These are phyloP conservation scores for Diplogelasinospora grovesii DNA, from an alignment of 495 filamentous ascomycete species.

Conservation along the genomic window DNA sequence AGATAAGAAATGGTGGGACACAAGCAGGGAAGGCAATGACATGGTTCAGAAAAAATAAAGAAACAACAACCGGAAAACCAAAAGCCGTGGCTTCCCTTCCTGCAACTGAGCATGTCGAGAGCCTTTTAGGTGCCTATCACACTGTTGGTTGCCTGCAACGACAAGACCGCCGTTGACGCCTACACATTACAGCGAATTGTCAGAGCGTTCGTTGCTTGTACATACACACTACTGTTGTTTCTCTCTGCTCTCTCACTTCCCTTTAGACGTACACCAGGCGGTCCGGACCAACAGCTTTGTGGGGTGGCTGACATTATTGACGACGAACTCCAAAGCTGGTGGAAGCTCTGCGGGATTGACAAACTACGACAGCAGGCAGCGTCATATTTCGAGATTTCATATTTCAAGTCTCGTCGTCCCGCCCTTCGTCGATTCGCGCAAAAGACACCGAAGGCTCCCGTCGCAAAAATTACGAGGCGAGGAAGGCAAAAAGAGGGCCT, in stretches of 20 bases:
- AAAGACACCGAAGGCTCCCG: constrained; percentile 4
- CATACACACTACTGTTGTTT: too few species aligned
- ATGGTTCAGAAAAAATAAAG: constrained; percentile 3
- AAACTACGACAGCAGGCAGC: too few species aligned
- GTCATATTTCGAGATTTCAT: too few species aligned
- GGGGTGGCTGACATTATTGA: constrained; percentile 4
- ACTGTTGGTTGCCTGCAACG: constrained; percentile 13
- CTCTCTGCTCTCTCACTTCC: constrained; percentile 5
- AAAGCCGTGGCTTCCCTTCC: too few species aligned
- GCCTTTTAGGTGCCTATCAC: constrained; percentile 10
- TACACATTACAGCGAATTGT: constrained; percentile 14
- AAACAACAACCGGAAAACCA: constrained; percentile 1
- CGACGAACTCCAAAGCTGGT: too few species aligned
- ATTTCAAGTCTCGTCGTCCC: not conserved
- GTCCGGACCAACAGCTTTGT: constrained; percentile 1
- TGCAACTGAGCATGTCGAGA: too few species aligned
- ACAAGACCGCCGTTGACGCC: constrained; percentile 10
- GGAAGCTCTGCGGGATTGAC: too few species aligned
- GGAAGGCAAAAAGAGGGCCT: constrained; percentile 15
- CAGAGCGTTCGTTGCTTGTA: constrained; percentile 6
- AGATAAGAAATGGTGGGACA: constrained; percentile 13
- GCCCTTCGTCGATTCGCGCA: constrained; percentile 6
- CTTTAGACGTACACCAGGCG: constrained; percentile 6
- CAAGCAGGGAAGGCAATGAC: constrained; percentile 7
- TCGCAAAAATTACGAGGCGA: constrained; percentile 12